Conservation (phyloP, 179 eudicot species). For the Actinidia arguta region DNA sequence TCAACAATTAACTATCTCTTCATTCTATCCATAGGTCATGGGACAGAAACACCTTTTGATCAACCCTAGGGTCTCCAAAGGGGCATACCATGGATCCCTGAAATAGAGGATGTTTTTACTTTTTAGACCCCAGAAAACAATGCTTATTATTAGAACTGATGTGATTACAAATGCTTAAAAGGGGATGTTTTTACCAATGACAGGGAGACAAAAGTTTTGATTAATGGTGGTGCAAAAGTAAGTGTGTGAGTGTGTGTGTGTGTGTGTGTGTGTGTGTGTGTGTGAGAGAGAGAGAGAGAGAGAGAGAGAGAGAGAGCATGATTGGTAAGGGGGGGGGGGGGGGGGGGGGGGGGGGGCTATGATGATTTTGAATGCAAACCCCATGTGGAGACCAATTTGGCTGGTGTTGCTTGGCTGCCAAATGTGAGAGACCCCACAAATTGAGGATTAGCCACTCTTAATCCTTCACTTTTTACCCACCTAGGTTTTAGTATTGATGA, state of each 20-base stretch:
- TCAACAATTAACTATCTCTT: no score
- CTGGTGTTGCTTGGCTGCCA: slow-evolving; percentile 5
- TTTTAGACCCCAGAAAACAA: background rate
- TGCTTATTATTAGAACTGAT: background rate
- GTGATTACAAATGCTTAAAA: background rate
- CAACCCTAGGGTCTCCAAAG: background rate
- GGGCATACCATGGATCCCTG: background rate
- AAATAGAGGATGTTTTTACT: slow-evolving; percentile 8
- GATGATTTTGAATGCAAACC: background rate
- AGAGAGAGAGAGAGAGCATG: background rate
- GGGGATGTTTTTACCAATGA: background rate
- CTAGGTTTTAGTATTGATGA: slow-evolving; percentile 11
- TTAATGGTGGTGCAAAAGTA: background rate
- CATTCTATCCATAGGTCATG: no score
- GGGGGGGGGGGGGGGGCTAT: no score
- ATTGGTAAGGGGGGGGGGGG: no score
- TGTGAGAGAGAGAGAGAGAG: background rate
- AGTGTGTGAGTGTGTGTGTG: no score
- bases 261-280: no score
- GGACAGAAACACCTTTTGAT: background rate
- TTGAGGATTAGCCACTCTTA: background rate
- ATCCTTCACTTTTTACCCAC: background rate
- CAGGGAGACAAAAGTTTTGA: background rate
- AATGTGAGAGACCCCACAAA: background rate
- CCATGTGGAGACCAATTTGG: slow-evolving; percentile 16